phyloP scores from a whole-genome alignment of 345 rosid genomes.

The Bretschneidera sinensis region DNA sequence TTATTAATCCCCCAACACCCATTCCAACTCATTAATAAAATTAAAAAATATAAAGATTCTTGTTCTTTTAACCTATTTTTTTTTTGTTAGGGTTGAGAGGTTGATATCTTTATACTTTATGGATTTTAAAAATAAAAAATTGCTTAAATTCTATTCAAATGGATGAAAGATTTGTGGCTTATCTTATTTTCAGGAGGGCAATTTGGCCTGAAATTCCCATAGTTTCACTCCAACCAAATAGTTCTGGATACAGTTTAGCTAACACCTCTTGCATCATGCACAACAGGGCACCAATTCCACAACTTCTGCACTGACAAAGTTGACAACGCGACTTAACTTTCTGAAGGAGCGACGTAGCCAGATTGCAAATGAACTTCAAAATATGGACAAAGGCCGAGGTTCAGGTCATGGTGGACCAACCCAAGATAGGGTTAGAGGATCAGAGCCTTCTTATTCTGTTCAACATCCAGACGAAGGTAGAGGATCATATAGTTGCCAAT shows the following conservation, averaged over 20 bases:
- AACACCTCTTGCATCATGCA: background rate
- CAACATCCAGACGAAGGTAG: constrained; percentile 11
- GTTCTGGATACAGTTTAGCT: background rate
- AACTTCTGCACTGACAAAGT: constrained; percentile 61
- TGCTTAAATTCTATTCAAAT: too few species aligned
- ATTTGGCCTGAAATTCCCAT: background rate
- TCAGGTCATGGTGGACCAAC: constrained; percentile 17
- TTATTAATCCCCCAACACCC: background rate
- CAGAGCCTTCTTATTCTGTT: constrained; percentile 11
- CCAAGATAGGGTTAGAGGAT: constrained; percentile 18
- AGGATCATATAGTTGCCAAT: background rate
- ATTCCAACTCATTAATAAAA: background rate
- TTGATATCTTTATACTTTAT: too few species aligned
- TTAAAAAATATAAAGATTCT: too few species aligned
- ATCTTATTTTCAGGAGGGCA: background rate
- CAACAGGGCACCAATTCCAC: constrained; percentile 51
- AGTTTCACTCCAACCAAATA: background rate
- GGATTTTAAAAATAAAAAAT: too few species aligned
- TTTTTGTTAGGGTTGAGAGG: background rate
- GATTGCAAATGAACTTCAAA: constrained; percentile 56
- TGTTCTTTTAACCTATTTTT: background rate
- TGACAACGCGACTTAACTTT: constrained; percentile 77
- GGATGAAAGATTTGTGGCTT: too few species aligned
- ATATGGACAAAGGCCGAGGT: constrained; percentile 42
- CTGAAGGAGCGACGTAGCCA: constrained; percentile 75